Percentiles rank a stretch among this genome's conserved stretches.
Conservation (phyloP, 495 filamentous ascomycete genomes). For the Neurospora sublineolata region DNA sequence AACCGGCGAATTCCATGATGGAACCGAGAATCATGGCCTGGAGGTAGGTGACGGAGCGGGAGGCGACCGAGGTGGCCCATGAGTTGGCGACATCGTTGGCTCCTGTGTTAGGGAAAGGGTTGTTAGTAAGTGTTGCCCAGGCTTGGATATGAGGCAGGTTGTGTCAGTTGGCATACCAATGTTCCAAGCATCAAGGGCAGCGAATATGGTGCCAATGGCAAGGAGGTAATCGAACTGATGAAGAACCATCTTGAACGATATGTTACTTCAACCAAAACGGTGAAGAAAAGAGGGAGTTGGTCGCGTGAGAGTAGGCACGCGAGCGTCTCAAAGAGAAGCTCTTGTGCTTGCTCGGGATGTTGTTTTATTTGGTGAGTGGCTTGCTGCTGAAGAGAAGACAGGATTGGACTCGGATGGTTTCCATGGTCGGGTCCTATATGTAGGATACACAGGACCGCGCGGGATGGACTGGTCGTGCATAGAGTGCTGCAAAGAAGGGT, state of each 20-base stretch:
- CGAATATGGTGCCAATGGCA: slow-evolving; percentile 66
- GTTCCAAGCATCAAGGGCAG: slow-evolving; percentile 62
- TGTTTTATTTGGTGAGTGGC: background rate
- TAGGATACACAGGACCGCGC: background rate
- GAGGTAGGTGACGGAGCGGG: slow-evolving; percentile 49
- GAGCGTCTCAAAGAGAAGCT: background rate
- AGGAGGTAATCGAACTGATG: slow-evolving; percentile 59
- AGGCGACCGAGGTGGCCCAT: slow-evolving; percentile 59
- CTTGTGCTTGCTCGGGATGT: background rate
- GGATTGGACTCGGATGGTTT: background rate
- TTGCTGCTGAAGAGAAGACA: background rate
- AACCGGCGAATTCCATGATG: slow-evolving; percentile 57
- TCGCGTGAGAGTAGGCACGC: background rate
- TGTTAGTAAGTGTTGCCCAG: background rate
- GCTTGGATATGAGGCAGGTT: background rate
- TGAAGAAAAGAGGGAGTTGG: background rate
- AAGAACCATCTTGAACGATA: slow-evolving; percentile 23
- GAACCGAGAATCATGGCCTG: slow-evolving; percentile 57
- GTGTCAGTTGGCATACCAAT: slow-evolving; percentile 31
- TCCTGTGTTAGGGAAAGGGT: slow-evolving; percentile 26
- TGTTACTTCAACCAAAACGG: background rate
- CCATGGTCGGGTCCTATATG: background rate
- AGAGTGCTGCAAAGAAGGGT: background rate
- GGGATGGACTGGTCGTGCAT: background rate
- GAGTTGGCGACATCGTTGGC: slow-evolving; percentile 70